Base-by-base conservation (phyloP, 225 moss, liverwort and hornwort species). In the Marchantia polymorpha region DNA sequence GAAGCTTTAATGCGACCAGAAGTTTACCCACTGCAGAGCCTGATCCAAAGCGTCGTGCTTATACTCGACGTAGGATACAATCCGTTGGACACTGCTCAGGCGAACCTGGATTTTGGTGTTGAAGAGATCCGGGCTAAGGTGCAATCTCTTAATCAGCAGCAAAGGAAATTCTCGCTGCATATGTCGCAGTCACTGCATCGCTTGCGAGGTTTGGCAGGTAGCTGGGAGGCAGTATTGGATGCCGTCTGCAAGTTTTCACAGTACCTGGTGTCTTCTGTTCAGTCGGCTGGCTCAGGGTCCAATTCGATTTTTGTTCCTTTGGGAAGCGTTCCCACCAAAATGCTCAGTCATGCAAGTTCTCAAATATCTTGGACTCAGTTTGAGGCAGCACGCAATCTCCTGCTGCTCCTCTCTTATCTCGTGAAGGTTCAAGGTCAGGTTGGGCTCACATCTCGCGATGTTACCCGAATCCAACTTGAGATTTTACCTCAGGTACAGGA, bases 351-450 rank as follows among this genome's bases (percentile, higher is more conserved):
- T 77, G 85, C 92, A 53, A 92, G 90, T 52, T 90, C 90, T 60
- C 93, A 99, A 78, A 90, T 95, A 71, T 84, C 93, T 15, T 91
- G 90, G 91, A 84, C 84, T 12, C 90, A 99, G 77, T 99, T 92
- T 84, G 89, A 99, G 81, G 87, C 90, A 74, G 85, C 89, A n/a
- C 88, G 93, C 17, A 89, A 93, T 87, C 85, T 99, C 46, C 51
- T 93, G 52, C 78, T 99, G 74, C 90, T 99, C 69, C 92, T 99
- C 60, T 83, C 84, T 46, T 95, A 95, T 82, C 77, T 90, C 81
- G 89, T 88, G 73, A 99, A 95, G 92, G 83, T 90, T 80, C 92
- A 89, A 70, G 82, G 88, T 78, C 92, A 99, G 87, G 92, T 91
- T 79, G 93, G 95, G 15, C 93, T 99, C 67, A 83, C 82, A 67